A percentile compares a stretch with the other conserved stretches of the same genome.
Evolutionary conservation across 352 stramenopile genomes (phyloP).

Genomic region (Globisporangium cylindrosporum): DNA sequence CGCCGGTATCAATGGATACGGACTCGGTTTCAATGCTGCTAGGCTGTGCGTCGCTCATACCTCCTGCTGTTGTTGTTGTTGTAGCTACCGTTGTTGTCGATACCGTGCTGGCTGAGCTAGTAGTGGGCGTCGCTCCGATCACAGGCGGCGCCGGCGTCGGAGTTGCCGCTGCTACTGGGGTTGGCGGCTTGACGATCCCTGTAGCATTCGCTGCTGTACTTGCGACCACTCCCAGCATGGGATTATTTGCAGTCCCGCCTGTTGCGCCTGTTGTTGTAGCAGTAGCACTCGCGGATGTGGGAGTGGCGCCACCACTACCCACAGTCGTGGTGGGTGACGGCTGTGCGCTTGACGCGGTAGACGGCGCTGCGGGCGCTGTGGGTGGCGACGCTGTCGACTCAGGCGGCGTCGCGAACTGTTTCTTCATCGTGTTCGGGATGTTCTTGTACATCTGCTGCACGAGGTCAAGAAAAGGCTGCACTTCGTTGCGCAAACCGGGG

Average conservation of each 20-base stretch:
- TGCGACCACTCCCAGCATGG: not conserved
- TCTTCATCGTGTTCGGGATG: conserved; percentile 76
- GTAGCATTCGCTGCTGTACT: conserved; percentile 6
- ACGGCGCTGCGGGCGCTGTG: not conserved
- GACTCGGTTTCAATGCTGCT: conserved; percentile 12
- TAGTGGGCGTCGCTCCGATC: not conserved
- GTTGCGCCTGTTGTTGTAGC: not conserved
- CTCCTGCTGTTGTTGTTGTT: conserved; percentile 18
- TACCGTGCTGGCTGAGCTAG: not conserved
- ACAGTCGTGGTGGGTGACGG: conserved; percentile 9
- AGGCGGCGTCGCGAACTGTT: conserved; percentile 70
- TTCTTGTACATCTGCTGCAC: conserved; percentile 92
- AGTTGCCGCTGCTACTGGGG: not conserved
- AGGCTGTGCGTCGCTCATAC: conserved; percentile 14
- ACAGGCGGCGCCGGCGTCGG: conserved; percentile 8
- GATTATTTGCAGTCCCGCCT: not conserved
- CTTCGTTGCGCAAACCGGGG: conserved; percentile 85
- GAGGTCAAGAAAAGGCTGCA: conserved; percentile 87
- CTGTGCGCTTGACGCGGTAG: conserved; percentile 4
- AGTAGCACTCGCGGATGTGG: not conserved
- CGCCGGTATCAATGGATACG: conserved; percentile 15
- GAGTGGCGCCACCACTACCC: not conserved
- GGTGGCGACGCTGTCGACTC: conserved; percentile 20
- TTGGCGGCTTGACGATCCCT: conserved; percentile 13
- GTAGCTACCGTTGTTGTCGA: conserved; percentile 12